Base-by-base conservation (phyloP, 495 filamentous ascomycete species). In the Halenospora varia region DNA sequence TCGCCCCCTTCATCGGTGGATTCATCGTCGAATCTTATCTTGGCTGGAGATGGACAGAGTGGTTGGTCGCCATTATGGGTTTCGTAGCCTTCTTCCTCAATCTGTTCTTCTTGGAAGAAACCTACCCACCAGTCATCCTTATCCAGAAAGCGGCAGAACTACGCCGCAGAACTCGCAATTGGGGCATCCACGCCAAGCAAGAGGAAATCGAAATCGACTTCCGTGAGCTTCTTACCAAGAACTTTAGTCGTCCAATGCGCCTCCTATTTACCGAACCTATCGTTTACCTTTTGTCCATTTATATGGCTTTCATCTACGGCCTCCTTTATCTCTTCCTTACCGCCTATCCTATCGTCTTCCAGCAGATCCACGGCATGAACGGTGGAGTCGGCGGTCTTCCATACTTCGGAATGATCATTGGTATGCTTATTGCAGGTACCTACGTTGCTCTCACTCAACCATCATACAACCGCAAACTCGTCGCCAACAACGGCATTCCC, bases 141-240 rank as follows among this genome's bases (percentile, higher is more conserved):
- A 79, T 94, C 49, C 68, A 73, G 23, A 95, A 96, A 71, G 92
- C 91, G 3, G 69, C 79, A 0, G 84, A 92, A 53, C 77, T 96
- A 19, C 87, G 92, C 48, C 88, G 89, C 10, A 73, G 87, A 45
- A 96, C 92, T 6, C 82, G 83, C 66, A 96, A 95, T 73, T 95
- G 91, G 90, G 92, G 89, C 46, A 95, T 96, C 60, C 90, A 96
- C 72, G 89, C 91, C 47, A 95, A 92, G 67, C 89, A 96, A 69
- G 92, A 96, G 66, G 90, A 96, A 73, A 91, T 95, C 60, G 90
- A 95, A 68, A 78, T 97, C 53, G 87, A 94, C 71, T 77, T 95
- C 61, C 69, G 76, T 25, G 88, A 95, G 71, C 76, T 96, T 11
- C 41, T 96, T 41, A 81, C 77, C 59, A 93, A 93, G 79, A 95